A percentile compares a stretch with the other conserved stretches of the same genome.
Conservation (phyloP, 768 basidiomycete genomes). For the Xerocomellus amylosporus region DNA sequence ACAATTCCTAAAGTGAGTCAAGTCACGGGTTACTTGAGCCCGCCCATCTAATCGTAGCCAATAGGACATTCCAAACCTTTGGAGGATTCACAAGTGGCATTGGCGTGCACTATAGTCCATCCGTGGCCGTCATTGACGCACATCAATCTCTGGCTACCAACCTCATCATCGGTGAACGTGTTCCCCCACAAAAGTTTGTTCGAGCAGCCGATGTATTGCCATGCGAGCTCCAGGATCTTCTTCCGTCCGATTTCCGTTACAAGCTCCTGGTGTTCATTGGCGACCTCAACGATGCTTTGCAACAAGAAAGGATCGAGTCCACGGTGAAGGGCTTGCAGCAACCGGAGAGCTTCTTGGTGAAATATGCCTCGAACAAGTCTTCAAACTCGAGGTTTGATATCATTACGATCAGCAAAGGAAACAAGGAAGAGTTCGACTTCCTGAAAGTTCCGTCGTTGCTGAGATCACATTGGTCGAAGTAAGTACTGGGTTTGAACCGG, state of each 20-base stretch:
- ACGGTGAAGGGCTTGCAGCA: slow-evolving; percentile 29
- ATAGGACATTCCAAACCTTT: slow-evolving; percentile 44
- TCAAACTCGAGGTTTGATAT: slow-evolving; percentile 33
- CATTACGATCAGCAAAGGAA: slow-evolving; percentile 26
- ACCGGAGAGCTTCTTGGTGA: slow-evolving; percentile 26
- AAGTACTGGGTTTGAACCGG: slow-evolving; percentile 5
- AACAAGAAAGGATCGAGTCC: slow-evolving; percentile 23
- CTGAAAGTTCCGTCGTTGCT: slow-evolving; percentile 33
- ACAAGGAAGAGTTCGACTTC: slow-evolving; percentile 35
- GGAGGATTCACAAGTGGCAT: slow-evolving; percentile 48
- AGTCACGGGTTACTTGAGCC: neutral
- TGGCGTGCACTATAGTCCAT: slow-evolving; percentile 49
- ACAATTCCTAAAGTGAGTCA: slow-evolving; percentile 42
- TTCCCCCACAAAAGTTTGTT: slow-evolving; percentile 46
- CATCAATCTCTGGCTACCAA: slow-evolving; percentile 38
- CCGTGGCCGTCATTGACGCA: slow-evolving; percentile 33
- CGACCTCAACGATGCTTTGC: slow-evolving; percentile 22
- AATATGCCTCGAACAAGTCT: slow-evolving; percentile 18
- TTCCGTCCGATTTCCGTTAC: slow-evolving; percentile 47
- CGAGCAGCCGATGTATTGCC: slow-evolving; percentile 46
- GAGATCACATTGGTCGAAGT: slow-evolving; percentile 44
- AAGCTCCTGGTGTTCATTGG: slow-evolving; percentile 49
- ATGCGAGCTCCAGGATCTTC: slow-evolving; percentile 48
- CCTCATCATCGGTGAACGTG: slow-evolving; percentile 49
- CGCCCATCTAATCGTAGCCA: neutral